These are phyloP conservation scores for Stachybotrys echinatus DNA, from an alignment of 2,329 filamentous ascomycete species.

Conservation along the genomic window DNA sequence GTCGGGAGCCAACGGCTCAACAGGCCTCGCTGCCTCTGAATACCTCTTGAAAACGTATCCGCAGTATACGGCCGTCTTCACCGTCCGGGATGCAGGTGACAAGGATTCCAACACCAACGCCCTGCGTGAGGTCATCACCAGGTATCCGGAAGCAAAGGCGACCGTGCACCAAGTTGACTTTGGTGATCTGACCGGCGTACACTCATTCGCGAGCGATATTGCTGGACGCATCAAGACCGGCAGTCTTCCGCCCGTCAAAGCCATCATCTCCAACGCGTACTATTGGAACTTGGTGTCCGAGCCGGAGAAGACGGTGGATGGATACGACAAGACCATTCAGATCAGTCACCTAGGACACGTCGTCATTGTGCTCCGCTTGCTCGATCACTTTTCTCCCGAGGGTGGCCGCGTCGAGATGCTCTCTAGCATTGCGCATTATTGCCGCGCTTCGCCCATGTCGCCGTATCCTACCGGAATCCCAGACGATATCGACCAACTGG, in stretches of 20 bases:
- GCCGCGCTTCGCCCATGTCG: conserved; percentile 1
- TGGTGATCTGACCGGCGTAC: neutral
- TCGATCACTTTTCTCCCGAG: conserved; percentile 1
- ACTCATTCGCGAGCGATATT: conserved; percentile 3
- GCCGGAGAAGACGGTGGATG: conserved; percentile 5
- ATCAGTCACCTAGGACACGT: conserved; percentile 6
- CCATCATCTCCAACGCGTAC: conserved; percentile 8
- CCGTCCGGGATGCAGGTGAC: conserved; percentile 1
- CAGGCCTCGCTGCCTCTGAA: conserved; percentile 3
- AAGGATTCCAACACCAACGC: neutral
- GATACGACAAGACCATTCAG: conserved; percentile 6
- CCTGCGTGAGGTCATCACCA: neutral
- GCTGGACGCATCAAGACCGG: conserved; percentile 1
- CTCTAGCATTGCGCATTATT: conserved; percentile 4
- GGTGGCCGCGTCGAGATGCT: conserved; percentile 3
- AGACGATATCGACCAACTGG: neutral
- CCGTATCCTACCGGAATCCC: neutral
- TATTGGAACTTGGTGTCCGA: conserved; percentile 8
- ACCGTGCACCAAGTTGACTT: conserved; percentile 5
- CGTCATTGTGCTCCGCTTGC: conserved; percentile 1
- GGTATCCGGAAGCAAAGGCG: neutral
- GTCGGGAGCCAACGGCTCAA: conserved; percentile 7
- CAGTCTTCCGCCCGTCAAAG: conserved; percentile 1
- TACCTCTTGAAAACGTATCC: conserved; percentile 4
- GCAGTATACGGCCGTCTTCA: conserved; percentile 2